A percentile compares a stretch with the other conserved stretches of the same genome.
phyloP scores from a whole-genome alignment of 345 rosid genomes.

The Populus alba region DNA sequence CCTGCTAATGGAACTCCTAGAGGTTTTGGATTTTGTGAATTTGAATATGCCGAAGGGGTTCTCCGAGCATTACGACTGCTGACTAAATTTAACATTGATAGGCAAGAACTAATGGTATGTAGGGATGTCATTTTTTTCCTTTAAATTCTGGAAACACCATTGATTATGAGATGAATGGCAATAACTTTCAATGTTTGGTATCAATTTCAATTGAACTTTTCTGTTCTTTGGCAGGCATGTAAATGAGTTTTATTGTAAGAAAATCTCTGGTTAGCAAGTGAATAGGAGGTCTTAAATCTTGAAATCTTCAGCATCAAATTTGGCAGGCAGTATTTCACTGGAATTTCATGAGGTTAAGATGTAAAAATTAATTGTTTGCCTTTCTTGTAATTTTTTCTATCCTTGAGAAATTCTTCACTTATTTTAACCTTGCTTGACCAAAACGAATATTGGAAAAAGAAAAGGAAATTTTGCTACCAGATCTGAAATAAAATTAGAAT shows the following conservation, averaged over 20 bases:
- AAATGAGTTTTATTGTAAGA: neutral
- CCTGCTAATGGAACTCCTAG: slow-evolving; percentile 76
- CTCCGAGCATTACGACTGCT: slow-evolving; percentile 91
- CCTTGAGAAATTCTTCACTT: neutral
- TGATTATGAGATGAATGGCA: neutral
- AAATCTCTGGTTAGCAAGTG: neutral
- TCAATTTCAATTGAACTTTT: neutral
- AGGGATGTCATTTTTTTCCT: slow-evolving; percentile 1
- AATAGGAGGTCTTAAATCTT: neutral
- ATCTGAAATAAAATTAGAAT: neutral
- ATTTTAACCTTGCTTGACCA: neutral
- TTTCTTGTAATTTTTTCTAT: neutral
- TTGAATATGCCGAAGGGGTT: slow-evolving; percentile 93
- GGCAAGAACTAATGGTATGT: slow-evolving; percentile 89
- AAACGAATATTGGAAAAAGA: neutral
- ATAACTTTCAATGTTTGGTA: neutral
- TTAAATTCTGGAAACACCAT: neutral
- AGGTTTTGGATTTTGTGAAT: slow-evolving; percentile 95
- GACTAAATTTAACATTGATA: slow-evolving; percentile 80
- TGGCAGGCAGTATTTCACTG: neutral
- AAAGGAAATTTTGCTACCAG: neutral
- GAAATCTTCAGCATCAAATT: neutral
- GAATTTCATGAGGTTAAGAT: neutral
- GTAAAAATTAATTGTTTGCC: neutral
- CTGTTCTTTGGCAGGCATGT: neutral